phyloP scores from a whole-genome alignment of 2,329 filamentous ascomycete genomes.

The Capronia coronata region DNA sequence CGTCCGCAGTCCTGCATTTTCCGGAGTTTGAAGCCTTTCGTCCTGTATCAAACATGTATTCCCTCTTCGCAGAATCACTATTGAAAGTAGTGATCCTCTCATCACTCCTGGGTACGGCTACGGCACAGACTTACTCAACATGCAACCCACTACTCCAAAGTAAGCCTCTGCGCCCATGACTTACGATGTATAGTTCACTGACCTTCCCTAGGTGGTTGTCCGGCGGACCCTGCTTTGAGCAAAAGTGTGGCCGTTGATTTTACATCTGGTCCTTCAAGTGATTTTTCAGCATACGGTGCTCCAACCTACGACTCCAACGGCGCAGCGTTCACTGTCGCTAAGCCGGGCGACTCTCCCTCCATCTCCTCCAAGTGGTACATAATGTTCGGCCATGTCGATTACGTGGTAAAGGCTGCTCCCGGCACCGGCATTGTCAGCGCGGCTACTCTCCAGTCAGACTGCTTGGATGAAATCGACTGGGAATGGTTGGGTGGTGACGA shows the following conservation, averaged over 20 bases:
- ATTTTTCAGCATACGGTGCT: slow-evolving; percentile 64
- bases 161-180: slow-evolving; percentile 26
- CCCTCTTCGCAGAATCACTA: slow-evolving; percentile 9
- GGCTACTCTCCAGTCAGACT: slow-evolving; percentile 82
- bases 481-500: slow-evolving; percentile 83
- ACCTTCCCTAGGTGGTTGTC: slow-evolving; percentile 45
- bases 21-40: slow-evolving; percentile 14
- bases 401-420: slow-evolving; percentile 76
- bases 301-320: slow-evolving; percentile 71
- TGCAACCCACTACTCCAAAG: slow-evolving; percentile 40
- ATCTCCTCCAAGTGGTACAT: slow-evolving; percentile 92
- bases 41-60: slow-evolving; percentile 11
- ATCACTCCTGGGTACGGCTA: slow-evolving; percentile 24
- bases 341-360: slow-evolving; percentile 76
- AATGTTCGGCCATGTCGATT: slow-evolving; percentile 92
- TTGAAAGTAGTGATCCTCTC: slow-evolving; percentile 16
- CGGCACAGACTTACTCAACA: slow-evolving; percentile 40
- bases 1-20: slow-evolving; percentile 19
- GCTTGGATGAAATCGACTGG: slow-evolving; percentile 92
- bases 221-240: slow-evolving; percentile 71
- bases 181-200: neutral
- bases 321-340: slow-evolving; percentile 69
- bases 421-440: slow-evolving; percentile 91
- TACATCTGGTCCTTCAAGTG: slow-evolving; percentile 66
- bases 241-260: slow-evolving; percentile 82